Conservation (phyloP, 1,139 yeast genomes). For the Suhomyces terraborum region DNA sequence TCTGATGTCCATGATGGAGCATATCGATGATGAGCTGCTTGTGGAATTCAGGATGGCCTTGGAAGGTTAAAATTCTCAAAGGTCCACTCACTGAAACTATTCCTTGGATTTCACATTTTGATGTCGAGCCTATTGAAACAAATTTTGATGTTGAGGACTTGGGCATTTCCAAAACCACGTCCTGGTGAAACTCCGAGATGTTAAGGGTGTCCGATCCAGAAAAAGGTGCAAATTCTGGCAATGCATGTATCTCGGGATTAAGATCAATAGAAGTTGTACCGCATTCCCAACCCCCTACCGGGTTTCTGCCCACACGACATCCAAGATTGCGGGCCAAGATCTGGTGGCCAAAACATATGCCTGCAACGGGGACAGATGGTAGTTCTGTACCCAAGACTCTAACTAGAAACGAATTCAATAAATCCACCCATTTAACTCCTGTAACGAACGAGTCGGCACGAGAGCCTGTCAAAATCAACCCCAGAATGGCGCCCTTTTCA, state of each 20-base stretch:
- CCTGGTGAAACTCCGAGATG: conserved; percentile 51
- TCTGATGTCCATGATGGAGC: conserved; percentile 19
- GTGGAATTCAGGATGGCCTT: conserved; percentile 88
- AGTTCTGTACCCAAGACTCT: conserved; percentile 14
- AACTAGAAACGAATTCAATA: conserved; percentile 47
- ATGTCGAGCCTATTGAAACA: conserved; percentile 53
- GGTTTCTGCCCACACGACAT: conserved; percentile 56
- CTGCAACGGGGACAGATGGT: conserved; percentile 48
- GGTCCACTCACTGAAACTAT: conserved; percentile 46
- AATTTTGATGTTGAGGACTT: conserved; percentile 26
- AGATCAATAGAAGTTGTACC: conserved; percentile 58
- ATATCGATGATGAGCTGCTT: conserved; percentile 35
- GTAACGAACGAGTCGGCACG: conserved; percentile 56
- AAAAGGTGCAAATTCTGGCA: conserved; percentile 30
- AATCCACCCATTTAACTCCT: conserved; percentile 53
- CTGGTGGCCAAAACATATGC: conserved; percentile 90
- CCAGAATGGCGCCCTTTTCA: conserved; percentile 35
- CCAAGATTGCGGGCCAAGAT: conserved; percentile 68
- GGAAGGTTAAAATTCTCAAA: conserved; percentile 60
- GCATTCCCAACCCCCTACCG: conserved; percentile 67
- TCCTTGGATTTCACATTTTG: conserved; percentile 64
- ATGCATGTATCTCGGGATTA: conserved; percentile 27
- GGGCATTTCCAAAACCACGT: conserved; percentile 55
- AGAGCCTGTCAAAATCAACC: conserved; percentile 68
- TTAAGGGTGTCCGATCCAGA: conserved; percentile 32